Evolutionary conservation across 1,284 basidiomycete species (phyloP).

Genomic region (Ustilago crameri): DNA sequence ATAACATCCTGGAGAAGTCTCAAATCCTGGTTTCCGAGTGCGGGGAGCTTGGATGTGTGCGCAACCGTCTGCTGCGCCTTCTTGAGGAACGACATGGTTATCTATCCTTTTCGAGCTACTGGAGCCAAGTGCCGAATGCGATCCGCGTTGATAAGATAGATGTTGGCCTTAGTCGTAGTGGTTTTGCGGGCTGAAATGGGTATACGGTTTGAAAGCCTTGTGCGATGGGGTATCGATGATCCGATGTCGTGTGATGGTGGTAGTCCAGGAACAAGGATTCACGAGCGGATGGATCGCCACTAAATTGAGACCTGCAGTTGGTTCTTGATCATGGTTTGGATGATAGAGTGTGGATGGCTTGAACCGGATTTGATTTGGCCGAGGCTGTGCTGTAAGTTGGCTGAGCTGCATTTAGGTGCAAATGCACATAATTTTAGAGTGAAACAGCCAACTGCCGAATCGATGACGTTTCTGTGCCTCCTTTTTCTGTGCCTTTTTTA

Average conservation of each 20-base stretch:
- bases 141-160: not conserved
- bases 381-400: no score
- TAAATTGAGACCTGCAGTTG: no score
- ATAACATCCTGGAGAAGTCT: slow-evolving; percentile 87
- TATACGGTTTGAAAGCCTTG: no score
- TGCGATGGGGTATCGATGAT: no score
- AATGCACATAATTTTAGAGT: not conserved
- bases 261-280: not conserved
- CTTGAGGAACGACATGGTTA: slow-evolving; percentile 60
- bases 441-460: not conserved
- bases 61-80: slow-evolving; percentile 73
- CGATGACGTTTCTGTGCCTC: not conserved
- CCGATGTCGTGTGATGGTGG: no score
- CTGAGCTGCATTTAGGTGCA: no score
- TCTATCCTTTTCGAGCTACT: not conserved
- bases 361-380: no score
- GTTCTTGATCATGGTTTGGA: no score
- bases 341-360: no score
- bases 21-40: slow-evolving; percentile 84
- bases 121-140: not conserved
- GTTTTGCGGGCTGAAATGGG: no score
- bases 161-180: no score
- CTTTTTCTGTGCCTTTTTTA: not conserved
- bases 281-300: no score
- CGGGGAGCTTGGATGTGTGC: slow-evolving; percentile 78